Evolutionary conservation across 2,329 filamentous ascomycete genomes (phyloP).

Genomic region (Ophioceras dolichostomum): DNA sequence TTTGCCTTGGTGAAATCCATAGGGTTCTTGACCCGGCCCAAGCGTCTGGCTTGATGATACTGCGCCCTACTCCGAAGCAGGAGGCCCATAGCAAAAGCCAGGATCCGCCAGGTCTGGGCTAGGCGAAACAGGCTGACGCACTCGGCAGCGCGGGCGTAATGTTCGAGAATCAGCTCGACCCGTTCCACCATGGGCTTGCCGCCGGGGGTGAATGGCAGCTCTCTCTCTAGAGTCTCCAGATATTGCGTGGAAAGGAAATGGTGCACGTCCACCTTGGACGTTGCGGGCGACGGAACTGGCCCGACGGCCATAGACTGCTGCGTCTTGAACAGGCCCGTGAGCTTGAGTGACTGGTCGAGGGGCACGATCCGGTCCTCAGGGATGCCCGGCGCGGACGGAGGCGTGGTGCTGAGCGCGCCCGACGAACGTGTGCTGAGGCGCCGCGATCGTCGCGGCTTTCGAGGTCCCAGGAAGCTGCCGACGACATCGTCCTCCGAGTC

Average conservation of each 20-base stretch:
- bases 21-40: slow-evolving; percentile 24
- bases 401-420: slow-evolving; percentile 39
- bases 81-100: slow-evolving; percentile 42
- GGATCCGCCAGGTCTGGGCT: slow-evolving; percentile 51
- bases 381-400: slow-evolving; percentile 29
- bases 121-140: slow-evolving; percentile 43
- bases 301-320: slow-evolving; percentile 54
- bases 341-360: slow-evolving; percentile 44
- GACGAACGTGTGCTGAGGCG: slow-evolving; percentile 29
- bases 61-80: slow-evolving; percentile 42
- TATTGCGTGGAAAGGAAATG: slow-evolving; percentile 45
- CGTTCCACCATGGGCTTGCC: slow-evolving; percentile 29
- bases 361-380: slow-evolving; percentile 32
- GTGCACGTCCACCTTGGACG: slow-evolving; percentile 38
- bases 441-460: slow-evolving; percentile 23
- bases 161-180: slow-evolving; percentile 38
- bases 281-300: slow-evolving; percentile 37
- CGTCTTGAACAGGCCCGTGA: slow-evolving; percentile 43
- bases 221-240: slow-evolving; percentile 36
- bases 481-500: slow-evolving; percentile 55
- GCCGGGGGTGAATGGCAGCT: slow-evolving; percentile 29
- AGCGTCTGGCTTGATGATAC: slow-evolving; percentile 41
- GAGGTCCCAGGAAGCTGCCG: slow-evolving; percentile 43
- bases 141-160: slow-evolving; percentile 46
- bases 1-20: slow-evolving; percentile 1